Evolutionary conservation across 2,329 filamentous ascomycete species (phyloP).

Genomic region (Scedosporium apiospermum): DNA sequence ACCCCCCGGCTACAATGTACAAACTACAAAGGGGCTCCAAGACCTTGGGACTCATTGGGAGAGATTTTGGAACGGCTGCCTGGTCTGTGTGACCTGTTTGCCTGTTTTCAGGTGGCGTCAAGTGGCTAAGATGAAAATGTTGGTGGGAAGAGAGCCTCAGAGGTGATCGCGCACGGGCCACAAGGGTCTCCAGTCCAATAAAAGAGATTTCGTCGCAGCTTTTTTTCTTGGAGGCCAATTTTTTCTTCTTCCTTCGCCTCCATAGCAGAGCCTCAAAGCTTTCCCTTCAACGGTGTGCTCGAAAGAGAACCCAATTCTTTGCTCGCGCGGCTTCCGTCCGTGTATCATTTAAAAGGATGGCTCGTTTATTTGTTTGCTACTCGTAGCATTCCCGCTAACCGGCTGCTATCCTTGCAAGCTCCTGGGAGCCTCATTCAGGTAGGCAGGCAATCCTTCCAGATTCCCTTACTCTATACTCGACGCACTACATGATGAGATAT

Average conservation of each 20-base stretch:
- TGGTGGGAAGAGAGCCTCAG: not conserved
- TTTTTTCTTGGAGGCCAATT: not conserved
- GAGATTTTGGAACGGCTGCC: not conserved
- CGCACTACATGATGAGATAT: conserved; percentile 30
- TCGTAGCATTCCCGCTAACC: not conserved
- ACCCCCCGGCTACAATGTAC: not conserved
- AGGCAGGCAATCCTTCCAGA: not conserved
- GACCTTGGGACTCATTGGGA: not conserved
- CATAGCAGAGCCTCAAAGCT: not conserved
- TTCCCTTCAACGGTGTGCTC: not conserved
- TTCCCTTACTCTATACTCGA: not conserved
- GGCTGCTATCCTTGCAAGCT: not conserved
- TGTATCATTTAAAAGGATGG: no score
- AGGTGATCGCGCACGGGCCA: not conserved
- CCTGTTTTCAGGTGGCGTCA: not conserved
- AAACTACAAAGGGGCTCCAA: not conserved
- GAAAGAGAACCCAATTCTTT: not conserved
- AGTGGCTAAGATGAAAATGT: not conserved
- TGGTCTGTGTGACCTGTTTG: not conserved
- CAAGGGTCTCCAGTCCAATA: not conserved
- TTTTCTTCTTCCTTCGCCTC: not conserved
- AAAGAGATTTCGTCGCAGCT: conserved; percentile 4
- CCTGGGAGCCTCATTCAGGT: not conserved
- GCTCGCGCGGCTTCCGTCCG: no score
- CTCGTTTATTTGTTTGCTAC: no score